phyloP scores from a whole-genome alignment of 768 basidiomycete species.

The Auricularia cornea region DNA sequence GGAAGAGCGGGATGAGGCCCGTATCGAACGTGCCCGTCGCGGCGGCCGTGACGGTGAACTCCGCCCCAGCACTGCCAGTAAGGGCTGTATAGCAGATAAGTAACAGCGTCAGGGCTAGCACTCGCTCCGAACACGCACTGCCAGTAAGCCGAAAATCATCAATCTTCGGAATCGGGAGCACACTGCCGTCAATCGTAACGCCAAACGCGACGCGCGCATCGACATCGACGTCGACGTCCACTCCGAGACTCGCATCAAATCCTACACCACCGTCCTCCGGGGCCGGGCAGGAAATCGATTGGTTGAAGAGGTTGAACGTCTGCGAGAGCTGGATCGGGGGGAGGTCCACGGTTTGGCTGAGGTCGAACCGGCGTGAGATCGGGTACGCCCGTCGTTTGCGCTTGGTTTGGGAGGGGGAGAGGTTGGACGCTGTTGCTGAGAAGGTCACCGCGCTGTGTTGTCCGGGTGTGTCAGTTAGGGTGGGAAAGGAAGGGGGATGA shows the following conservation, averaged over 20 bases:
- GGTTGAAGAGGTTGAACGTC: slow-evolving; percentile 24
- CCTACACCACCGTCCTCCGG: neutral
- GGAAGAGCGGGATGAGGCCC: slow-evolving; percentile 33
- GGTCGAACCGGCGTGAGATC: neutral
- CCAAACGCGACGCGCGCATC: slow-evolving; percentile 24
- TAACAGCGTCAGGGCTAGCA: neutral
- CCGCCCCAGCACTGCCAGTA: slow-evolving; percentile 2
- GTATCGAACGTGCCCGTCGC: slow-evolving; percentile 32
- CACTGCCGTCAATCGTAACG: slow-evolving; percentile 18
- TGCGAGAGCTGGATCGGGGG: slow-evolving; percentile 25
- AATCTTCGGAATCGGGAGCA: slow-evolving; percentile 21
- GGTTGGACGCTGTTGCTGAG: neutral
- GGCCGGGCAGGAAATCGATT: slow-evolving; percentile 17
- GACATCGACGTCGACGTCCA: slow-evolving; percentile 19
- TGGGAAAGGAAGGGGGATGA: neutral
- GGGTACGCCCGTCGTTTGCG: neutral
- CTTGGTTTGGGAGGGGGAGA: neutral
- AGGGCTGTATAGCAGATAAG: slow-evolving; percentile 21
- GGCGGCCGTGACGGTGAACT: neutral
- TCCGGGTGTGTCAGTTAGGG: neutral
- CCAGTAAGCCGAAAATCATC: slow-evolving; percentile 27
- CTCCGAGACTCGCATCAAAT: slow-evolving; percentile 5
- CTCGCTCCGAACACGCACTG: slow-evolving; percentile 17
- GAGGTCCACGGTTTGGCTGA: slow-evolving; percentile 8
- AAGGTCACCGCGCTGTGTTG: neutral